phyloP scores from a whole-genome alignment of 257 asterid species.

The Capsicum rhomboideum region DNA sequence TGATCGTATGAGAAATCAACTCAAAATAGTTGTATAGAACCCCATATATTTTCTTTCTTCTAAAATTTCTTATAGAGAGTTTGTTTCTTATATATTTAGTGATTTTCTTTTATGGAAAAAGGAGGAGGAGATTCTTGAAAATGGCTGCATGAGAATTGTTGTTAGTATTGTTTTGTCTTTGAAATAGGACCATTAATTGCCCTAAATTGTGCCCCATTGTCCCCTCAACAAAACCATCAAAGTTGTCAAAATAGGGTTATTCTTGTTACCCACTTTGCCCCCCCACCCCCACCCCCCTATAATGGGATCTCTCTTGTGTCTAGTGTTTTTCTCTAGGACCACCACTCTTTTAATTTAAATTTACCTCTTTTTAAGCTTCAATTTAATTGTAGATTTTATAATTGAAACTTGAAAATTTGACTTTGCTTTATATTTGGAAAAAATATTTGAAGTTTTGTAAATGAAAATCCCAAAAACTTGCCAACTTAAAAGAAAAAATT shows the following conservation, averaged over 20 bases:
- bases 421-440: too few relatives aligned
- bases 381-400: too few relatives aligned
- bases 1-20: not conserved
- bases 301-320: slow-evolving; percentile 79
- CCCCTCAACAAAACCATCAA: slow-evolving; percentile 90
- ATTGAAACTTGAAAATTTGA: too few relatives aligned
- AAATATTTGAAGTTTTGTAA: too few relatives aligned
- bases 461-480: too few relatives aligned
- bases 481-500: too few relatives aligned
- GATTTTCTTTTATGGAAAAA: slow-evolving; percentile 7
- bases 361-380: not conserved
- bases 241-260: slow-evolving; percentile 46
- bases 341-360: slow-evolving; percentile 2
- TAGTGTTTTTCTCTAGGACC: slow-evolving; percentile 41
- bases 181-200: slow-evolving; percentile 22
- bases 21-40: not conserved
- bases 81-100: not conserved
- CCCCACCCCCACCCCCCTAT: slow-evolving; percentile 26
- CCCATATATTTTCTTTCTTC: not conserved
- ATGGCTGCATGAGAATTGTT: slow-evolving; percentile 16
- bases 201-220: slow-evolving; percentile 72
- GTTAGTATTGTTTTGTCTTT: slow-evolving; percentile 41
- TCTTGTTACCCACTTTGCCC: slow-evolving; percentile 30
- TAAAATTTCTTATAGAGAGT: not conserved
- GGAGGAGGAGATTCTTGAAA: slow-evolving; percentile 3